Conservation (phyloP, 2,329 filamentous ascomycete genomes). For the Cordyceps javanica region DNA sequence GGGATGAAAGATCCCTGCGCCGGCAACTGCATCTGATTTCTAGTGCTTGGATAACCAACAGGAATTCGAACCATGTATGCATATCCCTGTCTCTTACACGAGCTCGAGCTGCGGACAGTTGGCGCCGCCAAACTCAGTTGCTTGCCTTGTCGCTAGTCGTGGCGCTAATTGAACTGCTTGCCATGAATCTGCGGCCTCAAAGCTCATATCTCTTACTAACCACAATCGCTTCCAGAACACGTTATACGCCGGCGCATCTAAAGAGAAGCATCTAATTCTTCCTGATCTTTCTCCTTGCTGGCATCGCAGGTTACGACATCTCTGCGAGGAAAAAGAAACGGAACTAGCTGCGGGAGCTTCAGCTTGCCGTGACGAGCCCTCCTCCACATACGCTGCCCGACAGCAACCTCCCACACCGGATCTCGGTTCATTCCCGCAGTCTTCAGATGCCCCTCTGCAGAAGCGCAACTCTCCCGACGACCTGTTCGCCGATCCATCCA, state of each 20-base stretch:
- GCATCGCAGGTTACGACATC: slow-evolving; percentile 8
- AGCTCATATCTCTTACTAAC: background rate
- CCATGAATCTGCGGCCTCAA: background rate
- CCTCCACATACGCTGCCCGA: background rate
- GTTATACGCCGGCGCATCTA: background rate
- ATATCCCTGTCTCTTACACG: background rate
- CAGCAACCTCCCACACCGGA: background rate
- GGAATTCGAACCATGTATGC: slow-evolving; percentile 12
- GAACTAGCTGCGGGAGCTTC: background rate
- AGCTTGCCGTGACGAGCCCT: background rate
- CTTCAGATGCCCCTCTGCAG: background rate
- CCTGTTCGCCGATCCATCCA: slow-evolving; percentile 16
- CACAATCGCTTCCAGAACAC: background rate
- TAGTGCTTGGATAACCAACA: slow-evolving; percentile 29
- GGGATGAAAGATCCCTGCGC: slow-evolving; percentile 30
- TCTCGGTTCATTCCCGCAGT: background rate
- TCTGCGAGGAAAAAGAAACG: background rate
- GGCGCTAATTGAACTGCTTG: background rate
- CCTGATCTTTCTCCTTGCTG: slow-evolving; percentile 9
- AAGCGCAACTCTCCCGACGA: slow-evolving; percentile 5
- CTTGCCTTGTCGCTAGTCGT: background rate
- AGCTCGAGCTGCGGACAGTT: background rate
- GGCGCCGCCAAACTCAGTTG: background rate
- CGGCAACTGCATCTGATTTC: slow-evolving; percentile 34
- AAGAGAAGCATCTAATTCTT: slow-evolving; percentile 6